Evolutionary conservation across 2,329 filamentous ascomycete genomes (phyloP).

Genomic region (Huntiella bhutanensis): DNA sequence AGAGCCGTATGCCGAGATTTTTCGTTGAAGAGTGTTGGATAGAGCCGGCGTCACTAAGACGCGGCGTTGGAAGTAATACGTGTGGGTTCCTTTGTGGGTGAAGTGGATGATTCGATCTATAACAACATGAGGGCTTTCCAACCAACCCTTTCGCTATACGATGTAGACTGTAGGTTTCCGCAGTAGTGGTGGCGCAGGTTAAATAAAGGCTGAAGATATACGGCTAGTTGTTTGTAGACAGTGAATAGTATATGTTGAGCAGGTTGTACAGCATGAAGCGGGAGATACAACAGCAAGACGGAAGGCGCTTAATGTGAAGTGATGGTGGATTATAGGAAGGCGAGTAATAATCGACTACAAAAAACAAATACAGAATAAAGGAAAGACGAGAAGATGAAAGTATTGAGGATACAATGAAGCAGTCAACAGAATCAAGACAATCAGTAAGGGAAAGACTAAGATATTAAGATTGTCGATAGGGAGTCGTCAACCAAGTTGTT

Average conservation of each 20-base stretch:
- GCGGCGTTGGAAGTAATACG: slow-evolving; percentile 17
- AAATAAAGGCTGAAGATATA: not conserved
- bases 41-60: slow-evolving; percentile 27
- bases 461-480: too few species aligned
- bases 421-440: too few species aligned
- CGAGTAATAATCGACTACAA: not conserved
- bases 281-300: not conserved
- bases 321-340: not conserved
- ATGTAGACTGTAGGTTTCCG: too few species aligned
- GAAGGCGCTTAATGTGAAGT: not conserved
- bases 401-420: too few species aligned
- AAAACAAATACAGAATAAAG: slow-evolving; percentile 1
- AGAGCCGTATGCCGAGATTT: slow-evolving; percentile 1
- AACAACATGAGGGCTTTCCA: too few species aligned
- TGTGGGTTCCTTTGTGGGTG: too few species aligned
- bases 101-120: too few species aligned
- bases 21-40: not conserved
- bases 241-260: not conserved
- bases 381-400: not conserved
- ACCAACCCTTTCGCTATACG: too few species aligned
- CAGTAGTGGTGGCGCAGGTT: not conserved
- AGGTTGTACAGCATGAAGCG: not conserved
- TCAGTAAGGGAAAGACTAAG: too few species aligned
- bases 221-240: not conserved
- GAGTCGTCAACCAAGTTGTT: too few species aligned